Evolutionary conservation across 768 basidiomycete species (phyloP).

Genomic region (Boletus huronensis): DNA sequence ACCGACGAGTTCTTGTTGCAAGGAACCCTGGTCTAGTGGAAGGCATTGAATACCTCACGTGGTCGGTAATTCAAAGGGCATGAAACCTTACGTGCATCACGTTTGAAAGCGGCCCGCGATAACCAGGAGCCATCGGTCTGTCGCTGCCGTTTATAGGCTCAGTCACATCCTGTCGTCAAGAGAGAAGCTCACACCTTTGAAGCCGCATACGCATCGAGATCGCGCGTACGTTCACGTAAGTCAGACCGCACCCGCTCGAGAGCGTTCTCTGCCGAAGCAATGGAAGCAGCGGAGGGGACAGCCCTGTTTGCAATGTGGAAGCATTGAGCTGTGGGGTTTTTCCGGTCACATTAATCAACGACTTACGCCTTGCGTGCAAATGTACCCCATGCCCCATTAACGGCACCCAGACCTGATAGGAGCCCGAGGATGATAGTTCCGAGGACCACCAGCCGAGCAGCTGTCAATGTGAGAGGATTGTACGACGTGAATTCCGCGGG

Average conservation of each 20-base stretch:
- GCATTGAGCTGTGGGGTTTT: slow-evolving; percentile 5
- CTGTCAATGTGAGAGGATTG: slow-evolving; percentile 44
- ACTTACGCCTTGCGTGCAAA: slow-evolving; percentile 27
- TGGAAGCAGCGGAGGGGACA: slow-evolving; percentile 26
- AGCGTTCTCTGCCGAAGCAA: slow-evolving; percentile 54
- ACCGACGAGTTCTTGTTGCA: slow-evolving; percentile 58
- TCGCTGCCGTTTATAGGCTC: slow-evolving; percentile 18
- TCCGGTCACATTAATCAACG: slow-evolving; percentile 11
- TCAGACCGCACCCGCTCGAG: slow-evolving; percentile 60
- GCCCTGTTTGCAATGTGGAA: slow-evolving; percentile 16
- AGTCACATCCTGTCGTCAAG: slow-evolving; percentile 3
- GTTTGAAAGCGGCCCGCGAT: slow-evolving; percentile 29
- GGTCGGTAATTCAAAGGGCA: not conserved
- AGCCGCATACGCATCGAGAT: slow-evolving; percentile 23
- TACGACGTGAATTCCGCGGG: slow-evolving; percentile 45
- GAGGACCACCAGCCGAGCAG: slow-evolving; percentile 67
- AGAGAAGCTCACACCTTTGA: slow-evolving; percentile 23
- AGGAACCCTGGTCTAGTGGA: slow-evolving; percentile 33
- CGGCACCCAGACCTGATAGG: slow-evolving; percentile 76
- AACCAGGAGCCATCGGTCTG: slow-evolving; percentile 28
- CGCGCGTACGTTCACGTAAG: slow-evolving; percentile 36
- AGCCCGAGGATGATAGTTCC: slow-evolving; percentile 78
- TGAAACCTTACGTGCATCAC: slow-evolving; percentile 29
- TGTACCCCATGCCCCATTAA: slow-evolving; percentile 57
- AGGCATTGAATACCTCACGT: not conserved